A percentile compares a stretch with the other conserved stretches of the same genome.
These are phyloP conservation scores for Suillus decipiens DNA, from an alignment of 768 basidiomycete genomes.

Conservation along the genomic window DNA sequence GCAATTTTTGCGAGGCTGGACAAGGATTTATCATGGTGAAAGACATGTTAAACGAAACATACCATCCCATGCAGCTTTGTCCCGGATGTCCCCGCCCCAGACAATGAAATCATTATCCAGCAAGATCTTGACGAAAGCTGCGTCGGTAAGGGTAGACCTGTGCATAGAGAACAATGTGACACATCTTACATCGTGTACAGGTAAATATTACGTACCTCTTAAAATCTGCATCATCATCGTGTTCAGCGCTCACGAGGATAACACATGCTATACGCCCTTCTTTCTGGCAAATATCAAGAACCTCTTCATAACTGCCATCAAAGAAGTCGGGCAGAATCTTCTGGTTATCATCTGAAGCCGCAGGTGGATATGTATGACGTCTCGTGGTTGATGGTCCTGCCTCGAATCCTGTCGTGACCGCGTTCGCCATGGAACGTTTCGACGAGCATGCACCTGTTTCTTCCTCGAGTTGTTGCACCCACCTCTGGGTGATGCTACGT, in stretches of 20 bases:
- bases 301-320: conserved; percentile 79
- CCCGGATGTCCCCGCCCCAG: conserved; percentile 92
- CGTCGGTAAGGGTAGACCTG: conserved; percentile 77
- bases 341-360: conserved; percentile 33
- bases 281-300: conserved; percentile 66
- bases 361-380: conserved; percentile 28
- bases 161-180: background rate
- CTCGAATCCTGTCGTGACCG: conserved; percentile 40
- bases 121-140: conserved; percentile 65
- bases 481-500: conserved; percentile 65
- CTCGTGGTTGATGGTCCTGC: conserved; percentile 48
- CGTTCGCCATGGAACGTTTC: conserved; percentile 40
- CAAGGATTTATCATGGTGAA: conserved; percentile 14
- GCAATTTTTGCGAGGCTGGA: conserved; percentile 67
- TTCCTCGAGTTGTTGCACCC: conserved; percentile 81
- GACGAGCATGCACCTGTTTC: conserved; percentile 77
- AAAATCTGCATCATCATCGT: conserved; percentile 87
- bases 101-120: conserved; percentile 75
- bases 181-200: background rate
- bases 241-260: conserved; percentile 83
- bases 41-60: conserved; percentile 5
- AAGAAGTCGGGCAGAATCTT: conserved; percentile 80
- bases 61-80: conserved; percentile 82
- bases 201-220: conserved; percentile 56
- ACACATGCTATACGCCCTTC: conserved; percentile 78